Conservation (phyloP, 495 filamentous ascomycete species). For the Penicillium bovifimosum region DNA sequence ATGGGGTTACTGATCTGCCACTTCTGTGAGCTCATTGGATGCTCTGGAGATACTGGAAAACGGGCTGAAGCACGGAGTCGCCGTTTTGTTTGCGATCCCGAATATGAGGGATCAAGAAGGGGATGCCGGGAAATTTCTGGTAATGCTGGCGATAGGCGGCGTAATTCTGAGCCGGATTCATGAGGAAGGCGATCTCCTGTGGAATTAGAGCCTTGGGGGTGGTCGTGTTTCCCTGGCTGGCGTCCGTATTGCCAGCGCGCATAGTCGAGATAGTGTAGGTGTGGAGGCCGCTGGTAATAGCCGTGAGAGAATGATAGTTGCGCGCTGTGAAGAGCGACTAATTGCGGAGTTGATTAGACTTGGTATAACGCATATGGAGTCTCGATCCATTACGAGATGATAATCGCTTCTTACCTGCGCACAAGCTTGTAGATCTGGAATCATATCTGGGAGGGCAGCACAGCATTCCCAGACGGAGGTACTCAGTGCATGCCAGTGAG, state of each 20-base stretch:
- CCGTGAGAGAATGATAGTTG: conserved; percentile 36
- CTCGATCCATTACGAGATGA: not conserved
- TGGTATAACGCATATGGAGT: not conserved
- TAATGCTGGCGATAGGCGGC: conserved; percentile 34
- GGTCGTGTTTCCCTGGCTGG: conserved; percentile 12
- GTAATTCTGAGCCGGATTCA: conserved; percentile 30
- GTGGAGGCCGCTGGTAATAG: conserved; percentile 32
- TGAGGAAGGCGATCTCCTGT: conserved; percentile 20
- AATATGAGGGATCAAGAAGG: conserved; percentile 38
- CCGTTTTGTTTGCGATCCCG: conserved; percentile 32
- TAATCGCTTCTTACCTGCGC: conserved; percentile 23
- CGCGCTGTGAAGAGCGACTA: conserved; percentile 26
- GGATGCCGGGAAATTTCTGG: conserved; percentile 29
- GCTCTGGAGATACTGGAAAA: conserved; percentile 27
- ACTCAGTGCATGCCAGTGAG: conserved; percentile 29
- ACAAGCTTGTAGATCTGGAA: conserved; percentile 32
- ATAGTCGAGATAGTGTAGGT: conserved; percentile 28
- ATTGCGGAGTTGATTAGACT: conserved; percentile 5
- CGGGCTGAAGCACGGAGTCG: conserved; percentile 23
- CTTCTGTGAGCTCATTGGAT: not conserved
- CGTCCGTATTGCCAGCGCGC: conserved; percentile 9
- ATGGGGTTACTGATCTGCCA: not conserved
- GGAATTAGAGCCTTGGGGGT: conserved; percentile 24
- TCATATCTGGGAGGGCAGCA: conserved; percentile 31
- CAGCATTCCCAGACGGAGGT: conserved; percentile 40